Conservation (phyloP, 2,329 filamentous ascomycete species). For the Colletotrichum sp. region DNA sequence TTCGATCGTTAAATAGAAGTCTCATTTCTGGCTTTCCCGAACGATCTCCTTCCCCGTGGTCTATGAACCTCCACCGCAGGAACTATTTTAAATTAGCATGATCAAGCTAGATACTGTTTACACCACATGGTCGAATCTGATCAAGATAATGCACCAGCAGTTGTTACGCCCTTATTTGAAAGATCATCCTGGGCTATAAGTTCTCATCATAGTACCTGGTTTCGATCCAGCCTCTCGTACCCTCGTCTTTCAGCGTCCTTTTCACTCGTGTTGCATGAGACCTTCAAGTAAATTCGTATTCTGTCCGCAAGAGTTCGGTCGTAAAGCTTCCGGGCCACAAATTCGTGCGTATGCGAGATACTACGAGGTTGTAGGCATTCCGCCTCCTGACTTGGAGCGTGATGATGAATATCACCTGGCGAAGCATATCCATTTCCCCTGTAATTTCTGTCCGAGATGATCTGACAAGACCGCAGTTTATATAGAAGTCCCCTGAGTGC, state of each 20-base stretch:
- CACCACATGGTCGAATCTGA: too few relatives aligned
- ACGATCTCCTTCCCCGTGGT: too few relatives aligned
- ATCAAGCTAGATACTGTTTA: too few relatives aligned
- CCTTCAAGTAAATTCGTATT: accelerated
- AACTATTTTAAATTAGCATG: too few relatives aligned
- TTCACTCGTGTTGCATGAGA: accelerated
- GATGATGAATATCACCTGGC: background rate
- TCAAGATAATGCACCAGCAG: too few relatives aligned
- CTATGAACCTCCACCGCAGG: too few relatives aligned
- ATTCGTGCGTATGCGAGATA: background rate
- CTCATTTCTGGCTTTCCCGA: too few relatives aligned
- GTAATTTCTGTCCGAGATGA: background rate
- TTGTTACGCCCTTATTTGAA: too few relatives aligned
- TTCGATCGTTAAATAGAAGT: too few relatives aligned
- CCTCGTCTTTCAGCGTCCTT: background rate
- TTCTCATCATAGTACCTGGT: accelerated
- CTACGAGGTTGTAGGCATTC: accelerated
- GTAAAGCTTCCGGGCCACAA: accelerated
- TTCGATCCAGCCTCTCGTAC: accelerated
- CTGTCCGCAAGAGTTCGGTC: accelerated
- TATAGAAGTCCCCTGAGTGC: accelerated
- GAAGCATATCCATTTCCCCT: background rate
- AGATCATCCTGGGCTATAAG: accelerated
- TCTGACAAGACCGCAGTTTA: background rate
- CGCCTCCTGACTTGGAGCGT: background rate